phyloP scores from a whole-genome alignment of 306 rosid genomes.

The Dryas drummondii region DNA sequence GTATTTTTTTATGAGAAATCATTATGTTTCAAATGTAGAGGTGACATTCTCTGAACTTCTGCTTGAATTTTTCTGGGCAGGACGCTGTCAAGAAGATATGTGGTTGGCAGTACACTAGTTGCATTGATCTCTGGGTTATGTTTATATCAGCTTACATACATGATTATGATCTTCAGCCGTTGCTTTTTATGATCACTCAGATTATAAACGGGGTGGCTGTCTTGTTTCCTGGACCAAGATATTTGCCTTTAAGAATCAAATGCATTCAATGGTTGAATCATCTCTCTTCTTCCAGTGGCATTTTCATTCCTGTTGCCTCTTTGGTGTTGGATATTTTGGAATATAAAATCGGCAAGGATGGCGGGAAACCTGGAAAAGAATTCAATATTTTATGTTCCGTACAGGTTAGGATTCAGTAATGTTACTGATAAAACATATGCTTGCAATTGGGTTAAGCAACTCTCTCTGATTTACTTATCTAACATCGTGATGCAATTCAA shows the following conservation, averaged over 20 bases:
- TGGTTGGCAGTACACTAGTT: constrained; percentile 72
- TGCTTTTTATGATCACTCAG: constrained; percentile 59
- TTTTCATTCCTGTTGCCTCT: constrained; percentile 83
- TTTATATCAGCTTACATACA: constrained; percentile 53
- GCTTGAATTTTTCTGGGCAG: constrained; percentile 42
- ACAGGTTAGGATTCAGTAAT: constrained; percentile 48
- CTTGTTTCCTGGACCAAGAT: constrained; percentile 89
- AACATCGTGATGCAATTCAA: not conserved
- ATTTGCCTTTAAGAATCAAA: constrained; percentile 81
- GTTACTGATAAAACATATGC: not conserved
- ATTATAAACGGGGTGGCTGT: constrained; percentile 75
- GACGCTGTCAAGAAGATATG: constrained; percentile 77
- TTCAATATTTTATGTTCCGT: constrained; percentile 47
- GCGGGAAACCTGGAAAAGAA: constrained; percentile 55
- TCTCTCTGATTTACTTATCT: not conserved
- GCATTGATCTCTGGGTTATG: constrained; percentile 82
- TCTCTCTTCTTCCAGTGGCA: constrained; percentile 71
- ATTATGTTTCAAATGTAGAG: not conserved
- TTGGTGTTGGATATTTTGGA: constrained; percentile 73
- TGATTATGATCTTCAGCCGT: constrained; percentile 71
- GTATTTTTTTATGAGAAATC: not conserved
- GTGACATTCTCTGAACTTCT: constrained; percentile 30
- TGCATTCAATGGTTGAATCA: constrained; percentile 86
- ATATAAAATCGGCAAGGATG: constrained; percentile 60
- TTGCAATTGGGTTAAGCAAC: not conserved